phyloP scores from a whole-genome alignment of 2,329 filamentous ascomycete species.

The Thielaviopsis populi region DNA sequence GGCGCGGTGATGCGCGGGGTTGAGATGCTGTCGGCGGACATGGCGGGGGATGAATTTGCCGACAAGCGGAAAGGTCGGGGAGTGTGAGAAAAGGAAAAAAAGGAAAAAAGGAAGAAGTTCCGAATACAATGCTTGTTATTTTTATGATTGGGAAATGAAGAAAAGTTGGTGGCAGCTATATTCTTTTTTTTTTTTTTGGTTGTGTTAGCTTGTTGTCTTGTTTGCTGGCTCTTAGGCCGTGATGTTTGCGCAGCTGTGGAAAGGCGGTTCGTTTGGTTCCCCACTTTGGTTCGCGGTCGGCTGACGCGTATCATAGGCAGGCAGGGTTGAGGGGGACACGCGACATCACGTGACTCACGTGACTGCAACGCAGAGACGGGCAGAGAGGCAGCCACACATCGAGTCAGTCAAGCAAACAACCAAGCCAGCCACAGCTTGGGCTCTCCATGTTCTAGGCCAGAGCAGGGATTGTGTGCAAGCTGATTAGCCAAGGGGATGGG shows the following conservation, averaged over 20 bases:
- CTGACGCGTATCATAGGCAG: not conserved
- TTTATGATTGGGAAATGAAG: too few species aligned
- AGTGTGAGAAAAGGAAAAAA: too few species aligned
- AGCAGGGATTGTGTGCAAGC: not conserved
- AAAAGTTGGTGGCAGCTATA: not conserved
- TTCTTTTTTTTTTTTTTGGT: too few species aligned
- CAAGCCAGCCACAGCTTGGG: not conserved
- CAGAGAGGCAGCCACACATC: not conserved
- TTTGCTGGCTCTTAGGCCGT: too few species aligned
- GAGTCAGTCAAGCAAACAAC: not conserved
- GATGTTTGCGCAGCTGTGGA: not conserved
- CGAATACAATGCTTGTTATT: too few species aligned
- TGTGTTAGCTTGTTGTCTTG: too few species aligned
- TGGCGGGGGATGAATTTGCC: conserved; percentile 27
- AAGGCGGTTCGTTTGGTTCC: not conserved
- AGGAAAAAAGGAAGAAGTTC: too few species aligned
- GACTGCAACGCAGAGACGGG: too few species aligned
- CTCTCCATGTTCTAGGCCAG: not conserved
- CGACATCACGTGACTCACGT: not conserved
- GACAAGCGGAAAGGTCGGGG: too few species aligned
- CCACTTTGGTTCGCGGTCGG: not conserved
- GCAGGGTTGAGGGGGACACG: not conserved
- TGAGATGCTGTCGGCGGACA: conserved; percentile 42
- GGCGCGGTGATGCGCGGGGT: conserved; percentile 70
- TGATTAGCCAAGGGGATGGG: not conserved